Percentiles rank a stretch among this genome's conserved stretches.
Evolutionary conservation across 352 stramenopile genomes (phyloP).

Genomic region (Salisapilia sapeloensis): DNA sequence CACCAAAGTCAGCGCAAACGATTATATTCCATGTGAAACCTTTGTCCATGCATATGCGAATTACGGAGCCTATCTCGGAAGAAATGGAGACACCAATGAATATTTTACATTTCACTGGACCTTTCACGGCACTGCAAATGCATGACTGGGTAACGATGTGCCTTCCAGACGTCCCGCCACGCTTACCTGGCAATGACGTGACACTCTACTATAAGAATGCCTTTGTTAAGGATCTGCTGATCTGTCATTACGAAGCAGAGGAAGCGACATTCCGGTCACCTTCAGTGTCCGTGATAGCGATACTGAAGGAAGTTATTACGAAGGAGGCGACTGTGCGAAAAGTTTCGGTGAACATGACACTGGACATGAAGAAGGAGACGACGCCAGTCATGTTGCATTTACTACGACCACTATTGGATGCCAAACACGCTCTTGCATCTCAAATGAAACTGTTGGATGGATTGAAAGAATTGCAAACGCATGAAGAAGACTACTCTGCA

Average conservation of each 20-base stretch:
- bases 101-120: constrained; percentile 42
- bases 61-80: constrained; percentile 38
- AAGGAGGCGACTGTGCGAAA: constrained; percentile 70
- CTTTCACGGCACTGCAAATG: constrained; percentile 70
- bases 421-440: constrained; percentile 50
- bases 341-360: constrained; percentile 54
- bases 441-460: constrained; percentile 71
- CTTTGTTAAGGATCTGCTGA: constrained; percentile 49
- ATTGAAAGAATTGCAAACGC: constrained; percentile 71
- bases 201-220: constrained; percentile 67
- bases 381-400: constrained; percentile 47
- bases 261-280: constrained; percentile 57
- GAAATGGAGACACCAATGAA: constrained; percentile 40
- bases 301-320: constrained; percentile 74
- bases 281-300: constrained; percentile 69
- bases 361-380: constrained; percentile 71
- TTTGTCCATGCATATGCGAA: constrained; percentile 62
- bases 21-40: constrained; percentile 70
- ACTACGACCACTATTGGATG: constrained; percentile 40
- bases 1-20: constrained; percentile 43
- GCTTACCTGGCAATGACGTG: constrained; percentile 48
- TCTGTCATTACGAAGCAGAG: constrained; percentile 58
- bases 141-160: constrained; percentile 76
- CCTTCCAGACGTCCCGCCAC: constrained; percentile 53
- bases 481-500: constrained; percentile 44